A percentile compares a stretch with the other conserved stretches of the same genome.
These are phyloP conservation scores for Isatis lusitanica DNA, from an alignment of 441 rosid species.

Conservation along the genomic window DNA sequence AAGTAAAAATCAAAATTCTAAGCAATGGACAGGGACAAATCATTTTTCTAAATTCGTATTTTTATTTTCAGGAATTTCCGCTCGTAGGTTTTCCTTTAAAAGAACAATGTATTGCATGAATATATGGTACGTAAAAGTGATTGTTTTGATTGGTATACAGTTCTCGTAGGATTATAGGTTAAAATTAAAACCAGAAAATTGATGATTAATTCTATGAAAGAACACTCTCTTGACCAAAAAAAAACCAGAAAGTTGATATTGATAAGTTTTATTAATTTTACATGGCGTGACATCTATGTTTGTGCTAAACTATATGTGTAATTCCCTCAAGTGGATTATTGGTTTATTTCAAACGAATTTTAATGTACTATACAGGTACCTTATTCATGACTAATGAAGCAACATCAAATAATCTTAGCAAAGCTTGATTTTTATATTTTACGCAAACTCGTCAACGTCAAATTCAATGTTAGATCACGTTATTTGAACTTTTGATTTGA, in stretches of 20 bases:
- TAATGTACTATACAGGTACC: not conserved
- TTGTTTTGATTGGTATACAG: not conserved
- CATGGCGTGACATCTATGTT: not conserved
- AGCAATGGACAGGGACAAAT: not conserved
- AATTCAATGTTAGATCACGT: conserved; percentile 39
- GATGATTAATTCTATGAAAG: too few species aligned
- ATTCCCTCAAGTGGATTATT: not conserved
- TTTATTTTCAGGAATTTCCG: not conserved
- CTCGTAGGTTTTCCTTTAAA: not conserved
- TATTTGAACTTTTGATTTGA: conserved; percentile 42
- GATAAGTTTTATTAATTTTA: not conserved
- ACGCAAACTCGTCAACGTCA: conserved; percentile 41
- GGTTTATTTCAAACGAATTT: not conserved
- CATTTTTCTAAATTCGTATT: not conserved
- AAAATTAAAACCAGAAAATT: not conserved
- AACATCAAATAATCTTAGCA: conserved; percentile 25
- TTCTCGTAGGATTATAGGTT: not conserved
- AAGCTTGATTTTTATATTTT: not conserved
- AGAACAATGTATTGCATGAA: not conserved
- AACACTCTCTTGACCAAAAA: too few species aligned
- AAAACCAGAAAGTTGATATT: not conserved
- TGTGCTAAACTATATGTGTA: not conserved
- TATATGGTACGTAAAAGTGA: not conserved
- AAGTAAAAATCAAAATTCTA: not conserved
- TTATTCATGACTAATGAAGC: conserved; percentile 7